Evolutionary conservation across 495 filamentous ascomycete genomes (phyloP).

Genomic region (Massariosphaeria phaeospora): DNA sequence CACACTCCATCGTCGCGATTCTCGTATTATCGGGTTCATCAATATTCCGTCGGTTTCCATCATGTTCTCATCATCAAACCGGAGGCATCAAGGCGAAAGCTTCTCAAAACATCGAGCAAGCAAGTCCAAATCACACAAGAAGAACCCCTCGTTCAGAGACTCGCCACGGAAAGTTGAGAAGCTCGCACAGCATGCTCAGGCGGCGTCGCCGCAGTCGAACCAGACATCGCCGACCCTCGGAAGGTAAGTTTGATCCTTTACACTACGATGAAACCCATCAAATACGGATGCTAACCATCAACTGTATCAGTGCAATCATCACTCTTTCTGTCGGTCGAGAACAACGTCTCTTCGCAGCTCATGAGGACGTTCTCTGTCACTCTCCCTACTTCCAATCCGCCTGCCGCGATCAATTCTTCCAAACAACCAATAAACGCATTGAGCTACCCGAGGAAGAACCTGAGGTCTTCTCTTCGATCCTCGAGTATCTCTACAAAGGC

Average conservation of each 20-base stretch:
- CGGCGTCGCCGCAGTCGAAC: slow-evolving; percentile 27
- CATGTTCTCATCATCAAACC: slow-evolving; percentile 39
- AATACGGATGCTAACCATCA: slow-evolving; percentile 9
- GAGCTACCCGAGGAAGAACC: slow-evolving; percentile 79
- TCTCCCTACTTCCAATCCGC: slow-evolving; percentile 69
- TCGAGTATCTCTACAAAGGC: slow-evolving; percentile 91
- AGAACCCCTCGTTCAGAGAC: slow-evolving; percentile 40
- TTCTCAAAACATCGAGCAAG: slow-evolving; percentile 39
- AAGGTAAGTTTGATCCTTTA: slow-evolving; percentile 22
- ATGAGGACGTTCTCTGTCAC: slow-evolving; percentile 73
- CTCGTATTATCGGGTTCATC: neutral
- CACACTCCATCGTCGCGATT: slow-evolving; percentile 6
- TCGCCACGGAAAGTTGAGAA: slow-evolving; percentile 29
- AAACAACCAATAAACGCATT: slow-evolving; percentile 62
- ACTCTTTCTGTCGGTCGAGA: slow-evolving; percentile 73
- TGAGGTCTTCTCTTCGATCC: slow-evolving; percentile 81
- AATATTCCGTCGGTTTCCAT: slow-evolving; percentile 2
- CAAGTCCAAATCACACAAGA: slow-evolving; percentile 40
- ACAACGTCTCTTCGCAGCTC: slow-evolving; percentile 81
- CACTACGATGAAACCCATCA: neutral
- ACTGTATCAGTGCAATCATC: slow-evolving; percentile 63
- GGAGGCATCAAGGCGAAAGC: slow-evolving; percentile 38
- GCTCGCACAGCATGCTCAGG: slow-evolving; percentile 26
- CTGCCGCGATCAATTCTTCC: slow-evolving; percentile 59
- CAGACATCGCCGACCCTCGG: slow-evolving; percentile 31